Evolutionary conservation across 108 stramenopile species (phyloP).

Genomic region (Pinguiococcus pyrenoidosus): DNA sequence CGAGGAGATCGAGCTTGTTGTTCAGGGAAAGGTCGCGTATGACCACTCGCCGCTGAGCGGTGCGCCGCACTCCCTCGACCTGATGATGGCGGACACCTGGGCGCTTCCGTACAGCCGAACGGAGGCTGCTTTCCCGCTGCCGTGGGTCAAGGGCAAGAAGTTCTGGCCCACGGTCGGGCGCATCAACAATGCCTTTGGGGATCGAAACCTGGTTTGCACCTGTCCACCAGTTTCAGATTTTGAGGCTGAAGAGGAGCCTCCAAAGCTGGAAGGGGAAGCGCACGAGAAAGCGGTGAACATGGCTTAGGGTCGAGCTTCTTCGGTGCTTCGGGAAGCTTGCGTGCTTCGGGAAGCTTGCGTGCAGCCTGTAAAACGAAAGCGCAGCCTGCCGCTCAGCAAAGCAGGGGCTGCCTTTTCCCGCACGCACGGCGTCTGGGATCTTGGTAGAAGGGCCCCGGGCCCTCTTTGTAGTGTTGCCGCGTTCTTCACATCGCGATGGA

Average conservation of each 20-base stretch:
- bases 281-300: no score
- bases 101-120: conserved; percentile 69
- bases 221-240: conserved; percentile 82
- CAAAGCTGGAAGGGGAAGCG: no score
- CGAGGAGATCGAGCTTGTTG: conserved; percentile 90
- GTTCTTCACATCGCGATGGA: no score
- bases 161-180: conserved; percentile 96
- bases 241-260: conserved; percentile 55
- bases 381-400: no score
- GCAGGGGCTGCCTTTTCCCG: no score
- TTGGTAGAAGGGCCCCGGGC: no score
- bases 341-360: no score
- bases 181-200: conserved; percentile 93
- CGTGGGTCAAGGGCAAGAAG: conserved; percentile 81
- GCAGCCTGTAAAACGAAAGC: no score
- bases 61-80: conserved; percentile 91
- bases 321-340: no score
- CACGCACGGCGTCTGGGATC: no score
- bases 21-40: conserved; percentile 59
- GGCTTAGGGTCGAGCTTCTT: no score
- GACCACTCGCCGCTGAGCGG: conserved; percentile 79
- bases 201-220: conserved; percentile 89
- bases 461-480: no score
- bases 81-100: conserved; percentile 70
- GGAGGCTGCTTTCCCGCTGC: conserved; percentile 80